Conservation (phyloP, 139 green algal genomes). For the Volvox reticuliferus region DNA sequence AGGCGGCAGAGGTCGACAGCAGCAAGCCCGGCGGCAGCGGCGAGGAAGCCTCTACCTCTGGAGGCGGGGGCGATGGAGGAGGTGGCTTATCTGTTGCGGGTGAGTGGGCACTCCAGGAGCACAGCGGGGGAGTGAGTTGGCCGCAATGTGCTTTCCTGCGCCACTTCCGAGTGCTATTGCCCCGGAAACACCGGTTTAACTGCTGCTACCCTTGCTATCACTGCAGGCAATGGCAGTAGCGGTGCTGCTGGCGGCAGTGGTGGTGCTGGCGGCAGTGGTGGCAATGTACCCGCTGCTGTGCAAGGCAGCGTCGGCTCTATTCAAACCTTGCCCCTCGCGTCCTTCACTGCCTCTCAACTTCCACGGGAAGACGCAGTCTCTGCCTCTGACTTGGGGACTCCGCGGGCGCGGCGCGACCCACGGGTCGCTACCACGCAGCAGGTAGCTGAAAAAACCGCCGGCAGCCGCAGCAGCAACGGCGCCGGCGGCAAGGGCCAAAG, state of each 20-base stretch:
- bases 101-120: not conserved
- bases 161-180: not conserved
- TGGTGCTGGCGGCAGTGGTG: not conserved
- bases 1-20: not conserved
- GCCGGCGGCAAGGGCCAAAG: not conserved
- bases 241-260: not conserved
- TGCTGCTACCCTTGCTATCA: not conserved
- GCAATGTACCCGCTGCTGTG: not conserved
- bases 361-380: no score
- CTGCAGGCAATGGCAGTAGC: no score
- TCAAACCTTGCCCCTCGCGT: no score
- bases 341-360: no score
- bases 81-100: not conserved
- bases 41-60: not conserved
- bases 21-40: no score
- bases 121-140: not conserved
- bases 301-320: no score
- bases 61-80: not conserved
- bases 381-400: no score
- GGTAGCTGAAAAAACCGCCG: not conserved
- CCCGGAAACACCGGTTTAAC: not conserved
- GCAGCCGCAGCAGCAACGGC: not conserved
- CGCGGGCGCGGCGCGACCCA: no score
- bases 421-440: no score
- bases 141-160: not conserved